Evolutionary conservation across 2,329 filamentous ascomycete genomes (phyloP), one percentile per base, ranked within the genome.

Genomic region (Ampelomyces quisqualis): DNA sequence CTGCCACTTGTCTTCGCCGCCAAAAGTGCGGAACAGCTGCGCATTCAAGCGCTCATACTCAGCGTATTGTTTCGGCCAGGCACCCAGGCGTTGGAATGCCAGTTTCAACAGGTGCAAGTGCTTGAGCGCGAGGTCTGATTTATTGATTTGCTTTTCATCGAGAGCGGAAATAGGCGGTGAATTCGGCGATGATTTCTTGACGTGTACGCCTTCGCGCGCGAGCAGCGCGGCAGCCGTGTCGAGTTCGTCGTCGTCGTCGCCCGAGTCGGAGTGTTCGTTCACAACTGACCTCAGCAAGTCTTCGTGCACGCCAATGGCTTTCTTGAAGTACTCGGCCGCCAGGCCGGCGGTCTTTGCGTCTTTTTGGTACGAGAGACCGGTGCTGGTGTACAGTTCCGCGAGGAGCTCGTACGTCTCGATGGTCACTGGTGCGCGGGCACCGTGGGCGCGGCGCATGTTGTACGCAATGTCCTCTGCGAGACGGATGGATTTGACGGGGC

Each of bases 401-500:
- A 79, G 70, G 8, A 78, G 62, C 48, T 72, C 71, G 45, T 70
- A 75, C 50, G 75, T 73, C 38, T 77, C 72, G 37, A 78, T 56
- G 0, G 76, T 77, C 19, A 72, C 65, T 0, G 68, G 67, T 30
- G 77, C 70, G 7, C 70, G 68, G 20, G 70, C 69, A 3, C 77
- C 77, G 59, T 76, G 75, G 5, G 76, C 75, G 15, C 77, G 74
- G 8, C 74, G 73, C 47, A 78, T 68, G 54, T 79, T 79, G 67
- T 79, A 79, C 26, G 73, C 73, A 41, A 79, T 77, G 54, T 77
- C 74, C 53, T 77, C 76, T 58, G 71, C 74, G 2, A 79, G 71
- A 8, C 56, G 54, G 34, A 66, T 62, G 5, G 62, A 61, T 15
- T 63, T 63, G 45, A 71, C 62, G 30, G 72, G 69, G 31, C 72